phyloP scores from a whole-genome alignment of 2,329 filamentous ascomycete species.

The Colletotrichum lupini region DNA sequence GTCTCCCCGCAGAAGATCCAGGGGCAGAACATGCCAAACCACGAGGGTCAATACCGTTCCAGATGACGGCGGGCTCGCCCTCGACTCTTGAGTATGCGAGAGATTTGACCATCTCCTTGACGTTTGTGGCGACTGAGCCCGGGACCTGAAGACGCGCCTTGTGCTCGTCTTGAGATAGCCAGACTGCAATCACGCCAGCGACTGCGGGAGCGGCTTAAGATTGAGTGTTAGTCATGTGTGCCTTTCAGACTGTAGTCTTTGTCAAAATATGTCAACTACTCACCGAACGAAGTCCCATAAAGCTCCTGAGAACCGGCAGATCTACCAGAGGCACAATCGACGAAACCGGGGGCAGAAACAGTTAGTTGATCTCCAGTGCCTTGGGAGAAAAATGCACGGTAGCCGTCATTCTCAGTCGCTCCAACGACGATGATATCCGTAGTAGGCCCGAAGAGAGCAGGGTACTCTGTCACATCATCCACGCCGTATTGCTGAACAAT shows the following conservation, averaged over 20 bases:
- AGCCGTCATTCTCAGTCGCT: not conserved
- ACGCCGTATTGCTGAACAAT: not conserved
- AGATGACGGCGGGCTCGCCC: conserved; percentile 4
- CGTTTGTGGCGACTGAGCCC: conserved; percentile 7
- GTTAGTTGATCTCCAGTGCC: conserved; percentile 12
- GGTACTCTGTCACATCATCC: not conserved
- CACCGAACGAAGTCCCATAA: conserved; percentile 12
- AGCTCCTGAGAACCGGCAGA: not conserved
- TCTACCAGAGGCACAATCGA: not conserved
- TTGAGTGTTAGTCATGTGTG: not conserved
- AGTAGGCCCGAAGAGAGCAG: conserved; percentile 3
- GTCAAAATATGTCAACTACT: rapidly evolving
- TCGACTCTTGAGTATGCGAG: conserved; percentile 4
- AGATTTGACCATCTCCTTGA: conserved; percentile 14
- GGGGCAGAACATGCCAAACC: not conserved
- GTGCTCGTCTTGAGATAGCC: conserved; percentile 16
- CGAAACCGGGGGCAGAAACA: not conserved
- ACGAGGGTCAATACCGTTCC: conserved; percentile 24
- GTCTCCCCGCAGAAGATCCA: not conserved
- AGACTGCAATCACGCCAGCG: conserved; percentile 22
- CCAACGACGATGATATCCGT: conserved; percentile 26
- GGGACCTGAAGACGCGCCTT: not conserved
- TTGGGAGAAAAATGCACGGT: conserved; percentile 3
- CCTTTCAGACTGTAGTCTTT: no score
- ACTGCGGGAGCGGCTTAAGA: not conserved